Base-by-base conservation (phyloP, 2,329 filamentous ascomycete species). In the Cordyceps militaris region DNA sequence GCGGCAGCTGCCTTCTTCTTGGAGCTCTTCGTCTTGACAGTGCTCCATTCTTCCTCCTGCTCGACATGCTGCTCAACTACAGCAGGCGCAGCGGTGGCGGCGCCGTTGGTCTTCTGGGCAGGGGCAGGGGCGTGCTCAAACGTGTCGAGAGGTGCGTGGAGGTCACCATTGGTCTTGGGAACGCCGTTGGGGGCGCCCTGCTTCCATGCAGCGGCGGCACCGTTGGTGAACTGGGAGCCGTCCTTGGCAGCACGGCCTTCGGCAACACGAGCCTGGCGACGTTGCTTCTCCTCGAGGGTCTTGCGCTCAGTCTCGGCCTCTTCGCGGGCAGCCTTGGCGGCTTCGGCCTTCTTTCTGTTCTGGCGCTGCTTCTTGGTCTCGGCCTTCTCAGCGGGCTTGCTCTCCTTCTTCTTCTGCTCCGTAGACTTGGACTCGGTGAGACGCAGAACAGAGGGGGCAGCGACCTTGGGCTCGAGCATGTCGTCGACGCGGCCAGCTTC, bases 341-440 rank as follows among this genome's bases (percentile, higher is more conserved):
- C 87, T 74, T 96, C 91, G 38, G 83, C 85, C 84, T 96, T 97
- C 77, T 88, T 85, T 64, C 87, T 84, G 76, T 96, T 94, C 77
- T 97, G 92, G 60, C 91, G 86, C 77, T 96, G 90, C 79, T 97
- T 97, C 87, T 97, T 97, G 21, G 87, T 88, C 78, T 96, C 89
- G 19, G 81, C 82, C 50, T 82, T 80, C 71, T 89, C 85, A 62
- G 82, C 78, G 42, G 79, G 76, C 75, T 86, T 83, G 63, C 78
- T 74, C 66, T 81, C 77, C 74, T 85, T 85, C 62, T 52, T 53
- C 73, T 86, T 85, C 61, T 82, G 77, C 74, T 86, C 82, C 68
- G 80, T 74, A 79, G 84, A 69, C 74, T 81, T 66, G 73, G 82
- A 69, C 61, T 86, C 85, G 56, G 88, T 94, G 62, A 97, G 78